Base-by-base conservation (phyloP, 164 flowering plant species). In the Macadamia tetraphylla region DNA sequence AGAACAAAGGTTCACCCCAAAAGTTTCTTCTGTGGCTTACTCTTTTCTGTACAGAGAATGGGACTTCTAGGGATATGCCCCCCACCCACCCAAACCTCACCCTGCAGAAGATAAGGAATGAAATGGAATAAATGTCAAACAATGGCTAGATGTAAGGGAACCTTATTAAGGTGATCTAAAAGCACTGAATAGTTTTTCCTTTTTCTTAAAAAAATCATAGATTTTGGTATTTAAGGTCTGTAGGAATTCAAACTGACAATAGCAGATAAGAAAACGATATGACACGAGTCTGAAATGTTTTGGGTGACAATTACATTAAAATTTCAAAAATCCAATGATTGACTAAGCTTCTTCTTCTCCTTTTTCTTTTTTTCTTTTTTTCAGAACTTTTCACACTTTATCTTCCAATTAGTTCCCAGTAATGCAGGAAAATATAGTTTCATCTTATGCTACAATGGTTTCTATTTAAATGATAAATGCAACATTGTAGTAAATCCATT, bases 21-120 rank as follows among this genome's bases (percentile, higher is more conserved):
- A 74, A 60, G 29, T 49, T 17, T 31, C 18, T 29, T 42, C 49
- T 53, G 52, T 58, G 30, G 69, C 71, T 61, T 63, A 74, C 70
- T 70, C 66, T 29, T 30, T 58, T 49, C 49, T 60, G 35, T 61
- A 70, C 67, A 70, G 65, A 40, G 48, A 66, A 31, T 17, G 51
- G 14, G 48, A 49, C 44, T 52, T 31, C 57, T 60, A 69, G 49
- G 65, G 56, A 67, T 66, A 71, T 14, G 64, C 52, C 71, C 51
- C 17, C 57, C 42, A 9, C 53, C 42, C 30, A 2, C 66, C 58
- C 67, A 51, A 72, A 65, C 23, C 15, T 63, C 52, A 58, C 58
- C 65, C 77, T 73, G 75, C 66, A 70, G 18, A 58, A 13, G 61
- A 64, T 43, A 65, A 67, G 29, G 17, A 30, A 66, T 17, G 62